phyloP scores from a whole-genome alignment of 2,329 filamentous ascomycete species.

The Hypoxylon sp. region DNA sequence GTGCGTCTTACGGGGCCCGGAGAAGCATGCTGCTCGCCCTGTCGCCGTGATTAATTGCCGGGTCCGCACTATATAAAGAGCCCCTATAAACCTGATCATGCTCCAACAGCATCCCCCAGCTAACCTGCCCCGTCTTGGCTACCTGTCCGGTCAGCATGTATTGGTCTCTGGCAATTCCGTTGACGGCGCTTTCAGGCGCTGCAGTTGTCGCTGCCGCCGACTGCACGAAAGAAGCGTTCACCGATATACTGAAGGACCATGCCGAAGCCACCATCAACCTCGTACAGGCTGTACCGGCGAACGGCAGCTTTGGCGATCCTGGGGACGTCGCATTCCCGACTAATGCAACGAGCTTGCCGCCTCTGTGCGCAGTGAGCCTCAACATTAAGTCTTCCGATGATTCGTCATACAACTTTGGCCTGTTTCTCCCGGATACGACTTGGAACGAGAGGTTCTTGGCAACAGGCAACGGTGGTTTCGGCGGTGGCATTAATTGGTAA shows the following conservation, averaged over 20 bases:
- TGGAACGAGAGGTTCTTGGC: constrained; percentile 44
- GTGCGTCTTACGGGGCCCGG: background rate
- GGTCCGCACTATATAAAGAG: background rate
- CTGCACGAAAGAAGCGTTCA: constrained; percentile 38
- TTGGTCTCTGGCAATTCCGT: constrained; percentile 2
- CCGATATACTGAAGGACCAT: constrained; percentile 31
- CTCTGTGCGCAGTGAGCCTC: constrained; percentile 43
- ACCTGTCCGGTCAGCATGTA: constrained; percentile 23
- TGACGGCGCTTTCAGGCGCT: constrained; percentile 25
- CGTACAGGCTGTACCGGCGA: constrained; percentile 36
- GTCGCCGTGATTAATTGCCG: constrained; percentile 1
- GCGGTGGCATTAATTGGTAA: constrained; percentile 47
- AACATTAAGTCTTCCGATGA: constrained; percentile 43
- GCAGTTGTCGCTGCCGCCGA: constrained; percentile 23
- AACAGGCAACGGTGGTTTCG: constrained; percentile 43
- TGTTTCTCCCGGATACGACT: constrained; percentile 43
- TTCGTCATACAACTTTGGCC: constrained; percentile 44
- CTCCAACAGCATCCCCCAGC: background rate
- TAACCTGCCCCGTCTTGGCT: background rate
- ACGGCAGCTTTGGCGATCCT: constrained; percentile 40
- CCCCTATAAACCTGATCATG: background rate
- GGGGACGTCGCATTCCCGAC: constrained; percentile 34
- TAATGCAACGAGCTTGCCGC: constrained; percentile 41
- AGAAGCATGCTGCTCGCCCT: background rate
- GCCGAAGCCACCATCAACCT: constrained; percentile 38